A percentile compares a stretch with the other conserved stretches of the same genome.
Evolutionary conservation across 176 grass and related monocot genomes (phyloP).

Genomic region (Tillandsia leiboldiana): DNA sequence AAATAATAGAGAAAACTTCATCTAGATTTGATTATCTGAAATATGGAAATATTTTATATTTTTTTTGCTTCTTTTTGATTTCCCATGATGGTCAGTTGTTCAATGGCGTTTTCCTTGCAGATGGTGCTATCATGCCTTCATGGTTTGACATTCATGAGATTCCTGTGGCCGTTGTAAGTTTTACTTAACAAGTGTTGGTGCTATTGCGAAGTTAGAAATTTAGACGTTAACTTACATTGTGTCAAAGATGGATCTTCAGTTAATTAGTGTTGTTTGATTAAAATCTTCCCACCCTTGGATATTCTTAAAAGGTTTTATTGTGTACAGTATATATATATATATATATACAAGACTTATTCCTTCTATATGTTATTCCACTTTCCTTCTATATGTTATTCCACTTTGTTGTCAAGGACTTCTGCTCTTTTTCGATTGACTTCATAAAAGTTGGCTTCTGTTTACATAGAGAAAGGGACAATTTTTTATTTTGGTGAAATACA

Average conservation of each 20-base stretch:
- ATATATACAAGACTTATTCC: background rate
- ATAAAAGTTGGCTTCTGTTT: background rate
- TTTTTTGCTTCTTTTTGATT: background rate
- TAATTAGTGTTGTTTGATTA: background rate
- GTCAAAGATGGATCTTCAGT: background rate
- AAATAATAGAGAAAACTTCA: too few relatives aligned
- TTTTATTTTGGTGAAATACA: background rate
- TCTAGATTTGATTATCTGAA: background rate
- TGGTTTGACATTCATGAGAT: conserved; percentile 93
- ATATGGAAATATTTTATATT: background rate
- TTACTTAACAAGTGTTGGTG: background rate
- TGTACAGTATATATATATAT: background rate
- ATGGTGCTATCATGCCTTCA: conserved; percentile 72
- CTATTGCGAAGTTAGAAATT: background rate
- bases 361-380: background rate
- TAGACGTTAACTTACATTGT: background rate
- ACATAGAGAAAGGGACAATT: background rate
- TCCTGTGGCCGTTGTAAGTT: conserved; percentile 51
- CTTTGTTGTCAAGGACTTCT: background rate
- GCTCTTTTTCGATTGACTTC: background rate
- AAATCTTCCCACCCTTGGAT: background rate
- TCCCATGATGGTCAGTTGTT: background rate
- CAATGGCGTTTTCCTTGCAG: conserved; percentile 20
- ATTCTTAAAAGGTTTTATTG: background rate
- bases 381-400: background rate